Evolutionary conservation across 2,329 filamentous ascomycete species (phyloP).

Genomic region (Fusarium albidum): DNA sequence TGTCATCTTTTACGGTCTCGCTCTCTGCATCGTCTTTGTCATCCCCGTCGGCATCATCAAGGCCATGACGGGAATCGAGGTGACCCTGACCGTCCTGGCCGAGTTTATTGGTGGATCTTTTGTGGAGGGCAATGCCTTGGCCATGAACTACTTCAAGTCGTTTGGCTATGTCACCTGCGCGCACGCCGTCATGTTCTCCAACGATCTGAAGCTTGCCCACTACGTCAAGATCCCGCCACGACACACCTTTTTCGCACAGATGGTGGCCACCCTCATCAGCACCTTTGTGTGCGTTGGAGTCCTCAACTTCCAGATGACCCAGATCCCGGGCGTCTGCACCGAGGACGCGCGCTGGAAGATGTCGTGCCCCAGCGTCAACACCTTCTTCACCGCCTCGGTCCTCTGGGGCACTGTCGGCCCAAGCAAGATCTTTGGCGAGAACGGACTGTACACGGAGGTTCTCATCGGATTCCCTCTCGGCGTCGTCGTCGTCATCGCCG

Average conservation of each 20-base stretch:
- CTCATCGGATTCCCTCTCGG: conserved; percentile 61
- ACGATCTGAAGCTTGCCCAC: conserved; percentile 58
- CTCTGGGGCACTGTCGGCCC: conserved; percentile 65
- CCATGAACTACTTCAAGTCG: conserved; percentile 64
- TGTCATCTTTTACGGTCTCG: conserved; percentile 60
- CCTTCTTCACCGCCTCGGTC: conserved; percentile 64
- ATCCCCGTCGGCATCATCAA: conserved; percentile 62
- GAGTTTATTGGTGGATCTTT: conserved; percentile 62
- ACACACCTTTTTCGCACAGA: conserved; percentile 66
- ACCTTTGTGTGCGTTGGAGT: conserved; percentile 60
- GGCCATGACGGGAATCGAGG: conserved; percentile 61
- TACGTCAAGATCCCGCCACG: conserved; percentile 70
- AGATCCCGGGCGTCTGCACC: conserved; percentile 59
- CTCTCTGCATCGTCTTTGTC: conserved; percentile 59
- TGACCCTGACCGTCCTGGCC: conserved; percentile 61
- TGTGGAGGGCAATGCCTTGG: conserved; percentile 58
- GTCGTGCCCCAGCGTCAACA: conserved; percentile 61
- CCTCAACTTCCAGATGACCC: conserved; percentile 57
- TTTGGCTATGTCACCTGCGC: conserved; percentile 60
- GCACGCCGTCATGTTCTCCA: conserved; percentile 60
- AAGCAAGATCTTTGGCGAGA: conserved; percentile 57
- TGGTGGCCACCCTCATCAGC: conserved; percentile 63
- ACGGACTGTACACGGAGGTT: conserved; percentile 57
- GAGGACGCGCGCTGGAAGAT: conserved; percentile 56
- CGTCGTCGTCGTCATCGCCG: conserved; percentile 52